Evolutionary conservation across 169 alveolate species (phyloP).

Genomic region (Plasmodium blacklocki): DNA sequence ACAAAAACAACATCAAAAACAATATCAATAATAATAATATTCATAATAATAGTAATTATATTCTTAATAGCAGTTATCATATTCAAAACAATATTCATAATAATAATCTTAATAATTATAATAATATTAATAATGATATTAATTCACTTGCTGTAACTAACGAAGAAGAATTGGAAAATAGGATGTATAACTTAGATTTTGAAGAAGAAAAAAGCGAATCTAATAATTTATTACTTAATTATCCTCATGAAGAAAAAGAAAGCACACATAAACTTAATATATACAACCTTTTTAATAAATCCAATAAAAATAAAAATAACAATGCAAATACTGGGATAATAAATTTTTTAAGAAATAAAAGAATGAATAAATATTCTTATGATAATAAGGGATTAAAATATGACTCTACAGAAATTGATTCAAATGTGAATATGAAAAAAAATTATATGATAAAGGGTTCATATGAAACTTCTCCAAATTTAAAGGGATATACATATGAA

Average conservation of each 20-base stretch:
- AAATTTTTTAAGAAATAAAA: slow-evolving; percentile 55
- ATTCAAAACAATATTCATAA: no score
- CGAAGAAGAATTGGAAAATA: slow-evolving; percentile 23
- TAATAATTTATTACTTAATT: not conserved
- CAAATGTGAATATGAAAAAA: slow-evolving; percentile 5
- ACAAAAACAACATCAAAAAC: no score
- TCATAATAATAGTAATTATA: no score
- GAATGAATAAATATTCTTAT: slow-evolving; percentile 28
- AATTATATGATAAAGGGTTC: not conserved
- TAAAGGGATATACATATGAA: slow-evolving; percentile 17
- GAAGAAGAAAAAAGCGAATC: slow-evolving; percentile 18
- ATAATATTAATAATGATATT: not conserved
- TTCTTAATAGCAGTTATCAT: no score
- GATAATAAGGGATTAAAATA: slow-evolving; percentile 62
- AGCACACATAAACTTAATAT: slow-evolving; percentile 25
- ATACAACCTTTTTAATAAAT: slow-evolving; percentile 41
- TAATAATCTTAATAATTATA: no score
- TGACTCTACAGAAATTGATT: slow-evolving; percentile 20
- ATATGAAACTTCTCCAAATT: slow-evolving; percentile 5
- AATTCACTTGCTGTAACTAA: slow-evolving; percentile 3
- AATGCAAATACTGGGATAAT: slow-evolving; percentile 44
- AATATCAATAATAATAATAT: no score
- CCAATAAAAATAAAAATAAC: slow-evolving; percentile 28
- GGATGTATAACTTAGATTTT: slow-evolving; percentile 11
- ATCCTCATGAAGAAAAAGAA: slow-evolving; percentile 4